Conservation (phyloP, 2,329 filamentous ascomycete genomes). For the Botrytis fragariae region DNA sequence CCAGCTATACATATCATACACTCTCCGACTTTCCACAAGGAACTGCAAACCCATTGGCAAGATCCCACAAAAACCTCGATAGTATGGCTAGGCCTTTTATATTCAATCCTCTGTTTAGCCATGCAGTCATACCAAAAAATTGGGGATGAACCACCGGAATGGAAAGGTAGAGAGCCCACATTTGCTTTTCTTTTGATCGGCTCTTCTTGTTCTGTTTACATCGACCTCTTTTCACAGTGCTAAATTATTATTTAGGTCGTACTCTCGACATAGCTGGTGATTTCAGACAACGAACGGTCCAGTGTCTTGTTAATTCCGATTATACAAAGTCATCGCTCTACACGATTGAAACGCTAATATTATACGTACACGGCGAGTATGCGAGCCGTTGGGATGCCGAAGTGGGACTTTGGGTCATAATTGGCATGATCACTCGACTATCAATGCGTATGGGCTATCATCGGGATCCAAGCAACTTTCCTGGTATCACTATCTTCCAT, state of each 20-base stretch:
- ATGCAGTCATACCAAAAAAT: conserved; percentile 78
- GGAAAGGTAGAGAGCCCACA: conserved; percentile 47
- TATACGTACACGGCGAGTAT: conserved; percentile 75
- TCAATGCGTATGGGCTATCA: conserved; percentile 62
- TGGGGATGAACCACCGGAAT: conserved; percentile 76
- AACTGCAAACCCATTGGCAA: conserved; percentile 65
- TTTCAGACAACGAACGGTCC: conserved; percentile 71
- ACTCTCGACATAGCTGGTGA: conserved; percentile 58
- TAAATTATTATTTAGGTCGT: conserved; percentile 34
- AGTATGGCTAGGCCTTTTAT: conserved; percentile 77
- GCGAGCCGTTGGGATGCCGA: conserved; percentile 72
- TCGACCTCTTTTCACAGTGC: not conserved
- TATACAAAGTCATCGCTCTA: conserved; percentile 73
- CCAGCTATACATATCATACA: conserved; percentile 73
- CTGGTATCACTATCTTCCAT: conserved; percentile 68
- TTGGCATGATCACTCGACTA: conserved; percentile 53
- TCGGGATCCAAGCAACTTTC: conserved; percentile 72
- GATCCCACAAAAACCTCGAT: conserved; percentile 69
- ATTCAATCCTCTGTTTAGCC: conserved; percentile 72
- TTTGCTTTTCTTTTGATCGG: not conserved
- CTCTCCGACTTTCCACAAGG: conserved; percentile 78
- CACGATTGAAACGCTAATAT: conserved; percentile 74
- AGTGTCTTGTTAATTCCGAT: conserved; percentile 73
- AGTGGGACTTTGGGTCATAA: conserved; percentile 48
- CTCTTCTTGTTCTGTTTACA: not conserved